Evolutionary conservation across 2,329 filamentous ascomycete genomes (phyloP), one percentile per base, ranked within the genome.

Genomic region (Sclerotinia spermophila): DNA sequence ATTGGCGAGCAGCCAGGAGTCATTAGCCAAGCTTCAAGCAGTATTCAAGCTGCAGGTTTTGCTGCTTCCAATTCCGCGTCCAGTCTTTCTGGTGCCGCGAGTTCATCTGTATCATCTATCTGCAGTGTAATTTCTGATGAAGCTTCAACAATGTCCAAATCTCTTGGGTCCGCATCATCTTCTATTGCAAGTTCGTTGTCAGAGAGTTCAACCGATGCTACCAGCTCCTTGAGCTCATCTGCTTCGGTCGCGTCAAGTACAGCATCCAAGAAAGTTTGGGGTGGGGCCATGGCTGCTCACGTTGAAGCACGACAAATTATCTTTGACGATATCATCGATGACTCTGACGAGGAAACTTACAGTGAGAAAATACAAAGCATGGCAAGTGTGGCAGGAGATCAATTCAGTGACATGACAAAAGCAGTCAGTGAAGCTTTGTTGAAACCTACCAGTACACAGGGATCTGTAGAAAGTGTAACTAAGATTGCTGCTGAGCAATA

Each of bases 401-500:
- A 82, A 69, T 86, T 86, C 68, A 81, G 82, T 62, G 83, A 86
- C 48, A 80, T 88, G 59, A 88, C 84, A 21, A 82, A 82, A 75
- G 86, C 84, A 42, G 84, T 88, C 42, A 85, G 84, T 71, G 86
- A 88, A 78, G 87, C 86, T 38, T 78, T 86, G 15, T 76, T 85
- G 40, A 81, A 82, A 56, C 79, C 82, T 21, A 79, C 82, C 1
- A 82, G 60, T 19, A 75, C 72, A 78, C 66, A 84, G 73, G 84
- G 83, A 8, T 79, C 78, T 33, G 82, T 83, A 5, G 84, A 85
- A 72, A 69, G 68, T 51, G 81, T 83, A 11, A 85, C 83, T 3
- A 87, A 85, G 61, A 75, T 88, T 44, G 86, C 86, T 44, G 83
- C 82, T 61, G 86, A 86, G 66, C 84, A 87, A 73, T 89, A 88